Percentiles rank a stretch among this genome's conserved stretches.
Conservation (phyloP, 177 flowering plant species). For the Telopea speciosissima region DNA sequence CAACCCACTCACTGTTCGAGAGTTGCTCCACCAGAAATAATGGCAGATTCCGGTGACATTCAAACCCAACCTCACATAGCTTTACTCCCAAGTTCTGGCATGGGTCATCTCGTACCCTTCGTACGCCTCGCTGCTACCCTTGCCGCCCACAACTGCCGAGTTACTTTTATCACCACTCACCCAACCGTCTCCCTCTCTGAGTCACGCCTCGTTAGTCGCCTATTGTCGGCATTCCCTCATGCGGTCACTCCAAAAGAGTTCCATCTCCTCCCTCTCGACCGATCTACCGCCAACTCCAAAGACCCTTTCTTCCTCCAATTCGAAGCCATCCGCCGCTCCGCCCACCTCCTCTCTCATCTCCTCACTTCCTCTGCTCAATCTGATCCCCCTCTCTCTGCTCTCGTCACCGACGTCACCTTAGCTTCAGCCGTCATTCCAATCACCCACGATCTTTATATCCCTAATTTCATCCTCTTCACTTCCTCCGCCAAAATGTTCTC, state of each 20-base stretch:
- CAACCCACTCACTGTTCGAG: no score
- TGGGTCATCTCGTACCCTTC: constrained; percentile 63
- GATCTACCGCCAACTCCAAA: constrained; percentile 12
- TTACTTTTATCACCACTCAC: constrained; percentile 39
- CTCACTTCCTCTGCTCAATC: constrained; percentile 19
- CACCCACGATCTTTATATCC: constrained; percentile 18
- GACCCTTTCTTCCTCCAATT: constrained; percentile 45
- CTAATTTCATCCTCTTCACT: constrained; percentile 32
- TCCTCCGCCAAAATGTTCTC: constrained; percentile 37
- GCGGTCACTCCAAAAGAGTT: constrained; percentile 18
- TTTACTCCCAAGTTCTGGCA: constrained; percentile 53
- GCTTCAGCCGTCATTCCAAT: constrained; percentile 20
- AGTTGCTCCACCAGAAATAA: not conserved
- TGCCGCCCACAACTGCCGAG: constrained; percentile 13
- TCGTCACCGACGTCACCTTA: constrained; percentile 30
- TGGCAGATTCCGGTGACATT: not conserved
- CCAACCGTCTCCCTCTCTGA: constrained; percentile 50
- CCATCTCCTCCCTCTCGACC: constrained; percentile 28
- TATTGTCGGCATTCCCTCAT: constrained; percentile 33
- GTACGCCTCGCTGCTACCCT: constrained; percentile 47
- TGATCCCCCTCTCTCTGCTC: constrained; percentile 28
- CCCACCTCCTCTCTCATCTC: constrained; percentile 31
- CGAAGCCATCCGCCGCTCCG: constrained; percentile 36
- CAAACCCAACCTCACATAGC: constrained; percentile 29
- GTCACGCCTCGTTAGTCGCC: constrained; percentile 23